These are phyloP conservation scores for Russula griseocarnosa DNA, from an alignment of 768 basidiomycete genomes.

Conservation along the genomic window DNA sequence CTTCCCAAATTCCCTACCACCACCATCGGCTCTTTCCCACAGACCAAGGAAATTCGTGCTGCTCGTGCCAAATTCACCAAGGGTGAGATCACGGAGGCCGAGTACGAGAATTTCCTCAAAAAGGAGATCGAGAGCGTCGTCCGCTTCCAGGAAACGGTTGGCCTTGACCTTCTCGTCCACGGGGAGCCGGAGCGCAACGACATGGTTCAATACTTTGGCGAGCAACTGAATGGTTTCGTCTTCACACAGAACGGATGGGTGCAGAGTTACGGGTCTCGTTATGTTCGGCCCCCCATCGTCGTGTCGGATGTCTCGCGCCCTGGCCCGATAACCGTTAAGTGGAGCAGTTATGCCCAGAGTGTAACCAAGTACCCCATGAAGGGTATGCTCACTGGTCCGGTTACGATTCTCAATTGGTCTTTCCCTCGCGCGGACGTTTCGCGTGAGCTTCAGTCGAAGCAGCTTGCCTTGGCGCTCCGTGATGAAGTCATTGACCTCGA, in stretches of 20 bases:
- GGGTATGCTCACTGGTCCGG: conserved; percentile 98
- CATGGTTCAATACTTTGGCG: conserved; percentile 99
- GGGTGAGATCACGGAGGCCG: conserved; percentile 73
- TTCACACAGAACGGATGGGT: conserved; percentile 99
- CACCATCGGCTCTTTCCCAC: conserved; percentile 98
- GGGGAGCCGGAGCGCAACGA: conserved; percentile 99
- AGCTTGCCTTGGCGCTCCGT: conserved; percentile 94
- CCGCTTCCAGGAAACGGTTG: conserved; percentile 94
- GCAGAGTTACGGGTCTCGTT: conserved; percentile 98
- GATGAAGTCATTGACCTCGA: conserved; percentile 98
- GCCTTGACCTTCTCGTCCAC: conserved; percentile 95
- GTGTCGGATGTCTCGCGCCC: conserved; percentile 97
- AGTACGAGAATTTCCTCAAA: conserved; percentile 98
- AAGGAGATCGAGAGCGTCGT: conserved; percentile 94
- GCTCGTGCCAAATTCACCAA: conserved; percentile 95
- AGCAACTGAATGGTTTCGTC: conserved; percentile 89
- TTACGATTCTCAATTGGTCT: conserved; percentile 99
- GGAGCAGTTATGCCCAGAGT: conserved; percentile 96
- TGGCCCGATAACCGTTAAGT: conserved; percentile 89
- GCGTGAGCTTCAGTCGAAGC: conserved; percentile 95
- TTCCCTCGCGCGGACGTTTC: conserved; percentile 99
- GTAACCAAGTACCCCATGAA: conserved; percentile 94
- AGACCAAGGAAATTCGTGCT: conserved; percentile 98
- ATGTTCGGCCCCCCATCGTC: conserved; percentile 97
- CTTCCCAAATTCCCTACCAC: conserved; percentile 98